Percentiles rank a stretch among this genome's conserved stretches.
Conservation (phyloP, 208 protist genomes). For the Trypanosoma congolense region DNA sequence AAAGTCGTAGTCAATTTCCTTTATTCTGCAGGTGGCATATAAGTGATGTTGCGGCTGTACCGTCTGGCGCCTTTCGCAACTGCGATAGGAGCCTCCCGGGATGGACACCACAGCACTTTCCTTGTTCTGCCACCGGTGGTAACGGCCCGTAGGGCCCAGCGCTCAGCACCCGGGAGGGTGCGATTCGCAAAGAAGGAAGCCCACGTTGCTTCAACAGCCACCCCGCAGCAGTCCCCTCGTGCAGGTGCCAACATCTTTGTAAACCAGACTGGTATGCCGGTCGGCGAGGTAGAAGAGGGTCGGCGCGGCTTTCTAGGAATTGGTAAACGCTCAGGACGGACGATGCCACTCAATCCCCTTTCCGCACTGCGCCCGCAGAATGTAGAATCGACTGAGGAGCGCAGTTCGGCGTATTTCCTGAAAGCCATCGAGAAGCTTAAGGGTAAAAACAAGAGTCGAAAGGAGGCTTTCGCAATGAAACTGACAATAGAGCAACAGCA, state of each 20-base stretch:
- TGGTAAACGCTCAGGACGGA: slow-evolving; percentile 12
- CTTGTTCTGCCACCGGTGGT: neutral
- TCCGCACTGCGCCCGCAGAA: slow-evolving; percentile 6
- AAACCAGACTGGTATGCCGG: slow-evolving; percentile 15
- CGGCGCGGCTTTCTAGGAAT: slow-evolving; percentile 27
- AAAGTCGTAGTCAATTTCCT: too few species aligned
- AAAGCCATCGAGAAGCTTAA: slow-evolving; percentile 28
- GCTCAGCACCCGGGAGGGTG: slow-evolving; percentile 17
- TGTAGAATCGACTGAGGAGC: slow-evolving; percentile 17
- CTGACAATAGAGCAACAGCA: slow-evolving; percentile 53
- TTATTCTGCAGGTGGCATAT: too few species aligned
- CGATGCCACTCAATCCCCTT: slow-evolving; percentile 25
- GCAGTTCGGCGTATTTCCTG: slow-evolving; percentile 29
- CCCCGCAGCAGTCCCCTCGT: neutral
- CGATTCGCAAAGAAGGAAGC: slow-evolving; percentile 8
- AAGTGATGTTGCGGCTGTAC: too few species aligned
- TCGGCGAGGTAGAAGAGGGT: slow-evolving; percentile 19
- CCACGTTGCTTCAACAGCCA: neutral
- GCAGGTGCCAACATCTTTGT: slow-evolving; percentile 1
- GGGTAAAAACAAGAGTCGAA: slow-evolving; percentile 13
- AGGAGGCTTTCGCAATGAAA: slow-evolving; percentile 28
- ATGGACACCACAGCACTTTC: too few species aligned
- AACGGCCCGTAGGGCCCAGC: slow-evolving; percentile 23
- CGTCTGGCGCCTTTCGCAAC: too few species aligned
- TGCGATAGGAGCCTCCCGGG: too few species aligned